phyloP scores from a whole-genome alignment of 2,329 filamentous ascomycete species.

The Aquanectria penicillioides region DNA sequence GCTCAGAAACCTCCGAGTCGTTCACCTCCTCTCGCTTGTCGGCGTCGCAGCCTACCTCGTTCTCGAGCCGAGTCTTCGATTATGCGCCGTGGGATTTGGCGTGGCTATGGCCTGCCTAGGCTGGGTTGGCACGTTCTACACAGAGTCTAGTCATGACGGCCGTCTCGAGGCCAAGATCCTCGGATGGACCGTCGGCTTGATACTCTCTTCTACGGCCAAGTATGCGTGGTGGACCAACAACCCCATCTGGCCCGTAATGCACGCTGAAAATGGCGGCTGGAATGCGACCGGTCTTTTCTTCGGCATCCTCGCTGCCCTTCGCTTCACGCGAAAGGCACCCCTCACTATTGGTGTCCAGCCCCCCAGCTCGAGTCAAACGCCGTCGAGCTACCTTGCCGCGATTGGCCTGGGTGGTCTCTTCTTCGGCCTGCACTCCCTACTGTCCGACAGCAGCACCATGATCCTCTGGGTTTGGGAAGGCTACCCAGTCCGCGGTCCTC shows the following conservation, averaged over 20 bases:
- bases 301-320: slow-evolving; percentile 78
- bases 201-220: slow-evolving; percentile 88
- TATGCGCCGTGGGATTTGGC: slow-evolving; percentile 84
- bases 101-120: slow-evolving; percentile 83
- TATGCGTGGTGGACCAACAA: slow-evolving; percentile 96
- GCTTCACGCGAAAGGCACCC: slow-evolving; percentile 76
- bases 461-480: slow-evolving; percentile 99
- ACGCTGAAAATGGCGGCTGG: slow-evolving; percentile 89
- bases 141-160: slow-evolving; percentile 77
- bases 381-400: slow-evolving; percentile 76
- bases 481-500: slow-evolving; percentile 88
- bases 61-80: slow-evolving; percentile 75
- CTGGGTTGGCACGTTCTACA: slow-evolving; percentile 84
- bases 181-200: slow-evolving; percentile 82
- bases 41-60: slow-evolving; percentile 85
- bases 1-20: slow-evolving; percentile 72
- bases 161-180: slow-evolving; percentile 85
- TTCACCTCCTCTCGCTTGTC: slow-evolving; percentile 80
- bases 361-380: slow-evolving; percentile 56
- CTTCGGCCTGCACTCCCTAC: slow-evolving; percentile 89
- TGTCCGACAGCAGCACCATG: slow-evolving; percentile 99
- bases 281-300: slow-evolving; percentile 85
- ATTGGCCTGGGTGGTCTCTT: slow-evolving; percentile 84
- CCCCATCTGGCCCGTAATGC: slow-evolving; percentile 95
- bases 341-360: slow-evolving; percentile 52